phyloP scores from a whole-genome alignment of 345 rosid genomes.

The Arabidopsis arenosa region DNA sequence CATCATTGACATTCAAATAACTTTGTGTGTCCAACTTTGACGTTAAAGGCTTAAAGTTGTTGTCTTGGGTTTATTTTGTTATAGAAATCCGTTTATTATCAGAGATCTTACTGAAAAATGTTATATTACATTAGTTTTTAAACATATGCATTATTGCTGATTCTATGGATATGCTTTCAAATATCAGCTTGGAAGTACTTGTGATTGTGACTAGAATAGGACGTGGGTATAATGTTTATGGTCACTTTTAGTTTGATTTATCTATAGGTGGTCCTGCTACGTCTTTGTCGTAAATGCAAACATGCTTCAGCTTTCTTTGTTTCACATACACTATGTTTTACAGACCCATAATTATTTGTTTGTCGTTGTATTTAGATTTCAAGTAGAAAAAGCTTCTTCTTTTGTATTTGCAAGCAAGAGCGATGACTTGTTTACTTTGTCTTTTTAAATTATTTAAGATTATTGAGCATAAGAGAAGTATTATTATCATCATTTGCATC shows the following conservation, averaged over 20 bases:
- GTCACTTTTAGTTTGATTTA: constrained; percentile 33
- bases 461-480: too few relatives aligned
- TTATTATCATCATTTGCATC: too few relatives aligned
- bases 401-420: too few relatives aligned
- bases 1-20: too few relatives aligned
- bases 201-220: constrained; percentile 33
- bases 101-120: constrained; percentile 2
- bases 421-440: too few relatives aligned
- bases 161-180: constrained; percentile 14
- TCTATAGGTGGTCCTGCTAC: constrained; percentile 45
- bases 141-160: constrained; percentile 31
- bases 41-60: too few relatives aligned
- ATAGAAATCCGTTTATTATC: not conserved
- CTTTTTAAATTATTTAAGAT: too few relatives aligned
- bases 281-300: constrained; percentile 35
- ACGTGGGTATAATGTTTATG: constrained; percentile 18
- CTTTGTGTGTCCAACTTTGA: too few relatives aligned
- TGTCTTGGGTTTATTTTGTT: too few relatives aligned
- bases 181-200: constrained; percentile 22
- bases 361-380: constrained; percentile 59
- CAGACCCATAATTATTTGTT: constrained; percentile 14
- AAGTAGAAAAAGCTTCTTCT: constrained; percentile 92
- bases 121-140: not conserved
- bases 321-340: not conserved
- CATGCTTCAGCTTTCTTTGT: not conserved